phyloP scores from a whole-genome alignment of 768 basidiomycete genomes.

The Lentinula guzmanii region DNA sequence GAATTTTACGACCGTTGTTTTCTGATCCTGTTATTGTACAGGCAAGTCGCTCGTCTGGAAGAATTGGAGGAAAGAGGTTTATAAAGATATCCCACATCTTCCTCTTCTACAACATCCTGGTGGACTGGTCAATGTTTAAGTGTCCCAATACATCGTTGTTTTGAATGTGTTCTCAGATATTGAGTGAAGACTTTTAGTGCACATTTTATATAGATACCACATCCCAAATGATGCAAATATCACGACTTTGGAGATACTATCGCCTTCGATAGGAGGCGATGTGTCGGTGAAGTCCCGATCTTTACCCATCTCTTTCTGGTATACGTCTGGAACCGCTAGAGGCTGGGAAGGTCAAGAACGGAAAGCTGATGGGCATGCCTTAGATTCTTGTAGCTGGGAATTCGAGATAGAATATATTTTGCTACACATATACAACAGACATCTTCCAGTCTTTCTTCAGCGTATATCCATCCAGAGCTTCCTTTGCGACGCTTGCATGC shows the following conservation, averaged over 20 bases:
- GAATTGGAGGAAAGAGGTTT: slow-evolving; percentile 29
- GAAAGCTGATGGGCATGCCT: slow-evolving; percentile 6
- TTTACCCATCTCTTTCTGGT: slow-evolving; percentile 2
- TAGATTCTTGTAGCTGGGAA: no score
- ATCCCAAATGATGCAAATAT: slow-evolving; percentile 6
- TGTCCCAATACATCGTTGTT: background rate
- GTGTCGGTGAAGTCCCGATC: slow-evolving; percentile 3
- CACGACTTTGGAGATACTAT: background rate
- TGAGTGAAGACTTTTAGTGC: background rate
- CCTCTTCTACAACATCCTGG: background rate
- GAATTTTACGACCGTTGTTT: background rate
- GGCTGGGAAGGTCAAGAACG: slow-evolving; percentile 6
- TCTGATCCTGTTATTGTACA: slow-evolving; percentile 10
- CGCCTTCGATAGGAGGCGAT: background rate
- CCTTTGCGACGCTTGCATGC: slow-evolving; percentile 71
- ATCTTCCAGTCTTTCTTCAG: slow-evolving; percentile 85
- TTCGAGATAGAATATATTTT: background rate
- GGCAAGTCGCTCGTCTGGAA: slow-evolving; percentile 48
- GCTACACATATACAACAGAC: slow-evolving; percentile 63
- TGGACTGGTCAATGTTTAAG: background rate
- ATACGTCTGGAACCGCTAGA: slow-evolving; percentile 6
- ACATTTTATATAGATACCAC: background rate
- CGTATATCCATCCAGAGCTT: slow-evolving; percentile 78
- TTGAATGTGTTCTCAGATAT: background rate
- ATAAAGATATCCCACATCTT: background rate